A percentile compares a stretch with the other conserved stretches of the same genome.
Conservation (phyloP, 306 rosid species). For the Cicer bijugum region DNA sequence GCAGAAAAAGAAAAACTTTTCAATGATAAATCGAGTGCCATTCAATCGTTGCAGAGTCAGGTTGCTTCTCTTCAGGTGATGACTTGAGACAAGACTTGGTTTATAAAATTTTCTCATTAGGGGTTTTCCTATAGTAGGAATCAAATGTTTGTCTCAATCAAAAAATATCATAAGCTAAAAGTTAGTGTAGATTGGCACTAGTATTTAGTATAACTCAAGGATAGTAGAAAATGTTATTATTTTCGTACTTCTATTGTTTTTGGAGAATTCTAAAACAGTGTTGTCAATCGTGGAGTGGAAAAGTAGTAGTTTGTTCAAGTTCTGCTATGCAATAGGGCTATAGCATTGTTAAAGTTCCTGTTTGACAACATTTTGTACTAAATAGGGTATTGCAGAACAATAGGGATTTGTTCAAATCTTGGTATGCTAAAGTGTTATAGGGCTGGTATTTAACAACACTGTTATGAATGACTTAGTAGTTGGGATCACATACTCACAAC, state of each 20-base stretch:
- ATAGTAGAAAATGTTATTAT: not conserved
- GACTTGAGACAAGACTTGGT: not conserved
- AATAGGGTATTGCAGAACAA: too few species aligned
- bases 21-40: conserved; percentile 53
- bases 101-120: not conserved
- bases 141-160: not conserved
- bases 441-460: too few species aligned
- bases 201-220: not conserved
- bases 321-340: too few species aligned
- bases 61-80: conserved; percentile 76
- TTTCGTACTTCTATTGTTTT: not conserved
- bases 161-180: not conserved
- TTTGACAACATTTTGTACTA: too few species aligned
- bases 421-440: too few species aligned
- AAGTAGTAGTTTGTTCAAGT: too few species aligned
- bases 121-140: not conserved
- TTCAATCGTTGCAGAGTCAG: conserved; percentile 67
- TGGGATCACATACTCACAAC: conserved; percentile 2
- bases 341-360: too few species aligned
- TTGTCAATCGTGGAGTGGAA: too few species aligned
- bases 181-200: not conserved
- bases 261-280: not conserved
- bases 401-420: too few species aligned
- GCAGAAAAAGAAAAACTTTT: conserved; percentile 65
- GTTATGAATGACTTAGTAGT: conserved; percentile 1